Percentiles rank a stretch among this genome's conserved stretches.
phyloP scores from a whole-genome alignment of 129 eudicot genomes.

The Lactuca saligna region DNA sequence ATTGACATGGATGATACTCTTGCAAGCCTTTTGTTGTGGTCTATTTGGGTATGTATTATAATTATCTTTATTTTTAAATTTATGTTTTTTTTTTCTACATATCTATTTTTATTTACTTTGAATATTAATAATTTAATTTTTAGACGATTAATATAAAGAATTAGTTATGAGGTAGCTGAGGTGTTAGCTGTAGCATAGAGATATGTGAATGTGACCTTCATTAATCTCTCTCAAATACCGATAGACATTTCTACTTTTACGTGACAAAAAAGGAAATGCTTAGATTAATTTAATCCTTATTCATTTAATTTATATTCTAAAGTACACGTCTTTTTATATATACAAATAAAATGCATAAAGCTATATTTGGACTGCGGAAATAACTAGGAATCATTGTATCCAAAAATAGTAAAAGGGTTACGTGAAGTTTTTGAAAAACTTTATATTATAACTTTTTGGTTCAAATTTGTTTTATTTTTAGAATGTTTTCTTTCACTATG shows the following conservation, averaged over 20 bases:
- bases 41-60: slow-evolving; percentile 48
- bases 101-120: background rate
- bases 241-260: slow-evolving; percentile 3
- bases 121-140: background rate
- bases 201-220: slow-evolving; percentile 20
- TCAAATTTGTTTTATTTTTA: background rate
- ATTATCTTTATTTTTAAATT: background rate
- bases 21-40: slow-evolving; percentile 53
- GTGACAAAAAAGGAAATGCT: background rate
- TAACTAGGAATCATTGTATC: background rate
- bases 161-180: slow-evolving; percentile 6
- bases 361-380: slow-evolving; percentile 10
- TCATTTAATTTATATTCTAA: background rate
- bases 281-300: background rate
- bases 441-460: background rate
- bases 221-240: slow-evolving; percentile 19
- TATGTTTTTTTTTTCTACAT: background rate
- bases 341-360: background rate
- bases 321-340: background rate
- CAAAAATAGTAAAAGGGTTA: slow-evolving; percentile 9
- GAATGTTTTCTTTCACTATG: background rate
- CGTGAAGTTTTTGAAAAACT: background rate
- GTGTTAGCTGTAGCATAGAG: slow-evolving; percentile 14
- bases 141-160: background rate
- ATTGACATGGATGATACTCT: slow-evolving; percentile 40